phyloP scores from a whole-genome alignment of 2,329 filamentous ascomycete genomes.

The Tolypocladium guangdongense region DNA sequence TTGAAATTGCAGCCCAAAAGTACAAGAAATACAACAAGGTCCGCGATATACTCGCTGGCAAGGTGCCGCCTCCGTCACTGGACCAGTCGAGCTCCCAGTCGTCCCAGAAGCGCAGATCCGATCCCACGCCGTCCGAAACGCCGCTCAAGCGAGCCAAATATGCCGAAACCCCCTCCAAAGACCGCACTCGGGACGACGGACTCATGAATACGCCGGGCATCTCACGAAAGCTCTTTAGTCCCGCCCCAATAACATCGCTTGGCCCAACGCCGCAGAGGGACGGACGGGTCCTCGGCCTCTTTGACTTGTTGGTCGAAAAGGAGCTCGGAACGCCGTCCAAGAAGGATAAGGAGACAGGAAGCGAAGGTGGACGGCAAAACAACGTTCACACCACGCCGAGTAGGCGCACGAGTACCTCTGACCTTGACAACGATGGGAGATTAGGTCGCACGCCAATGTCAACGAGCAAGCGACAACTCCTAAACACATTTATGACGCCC shows the following conservation, averaged over 20 bases:
- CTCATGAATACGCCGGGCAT: conserved; percentile 44
- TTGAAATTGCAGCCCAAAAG: conserved; percentile 43
- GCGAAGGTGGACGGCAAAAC: conserved; percentile 1
- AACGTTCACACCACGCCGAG: conserved; percentile 33
- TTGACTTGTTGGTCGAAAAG: conserved; percentile 53
- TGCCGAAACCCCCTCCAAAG: conserved; percentile 35
- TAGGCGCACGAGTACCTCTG: conserved; percentile 24
- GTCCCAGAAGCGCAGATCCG: conserved; percentile 30
- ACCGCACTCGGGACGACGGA: conserved; percentile 25
- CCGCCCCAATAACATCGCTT: conserved; percentile 47
- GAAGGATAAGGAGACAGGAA: conserved; percentile 15
- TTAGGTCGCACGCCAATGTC: conserved; percentile 41
- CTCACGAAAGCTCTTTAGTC: conserved; percentile 49
- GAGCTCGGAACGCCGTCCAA: conserved; percentile 39
- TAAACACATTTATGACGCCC: conserved; percentile 58
- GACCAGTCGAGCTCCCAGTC: conserved; percentile 20
- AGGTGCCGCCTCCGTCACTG: conserved; percentile 29
- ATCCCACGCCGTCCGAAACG: conserved; percentile 27
- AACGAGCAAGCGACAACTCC: conserved; percentile 46
- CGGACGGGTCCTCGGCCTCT: conserved; percentile 65
- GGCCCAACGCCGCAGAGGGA: conserved; percentile 74
- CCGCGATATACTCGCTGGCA: conserved; percentile 47
- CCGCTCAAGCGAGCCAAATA: conserved; percentile 41
- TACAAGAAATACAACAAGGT: conserved; percentile 67
- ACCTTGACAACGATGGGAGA: conserved; percentile 17